Evolutionary conservation across 2,329 filamentous ascomycete genomes (phyloP), one percentile per base, ranked within the genome.

Genomic region (Cadophora malorum): DNA sequence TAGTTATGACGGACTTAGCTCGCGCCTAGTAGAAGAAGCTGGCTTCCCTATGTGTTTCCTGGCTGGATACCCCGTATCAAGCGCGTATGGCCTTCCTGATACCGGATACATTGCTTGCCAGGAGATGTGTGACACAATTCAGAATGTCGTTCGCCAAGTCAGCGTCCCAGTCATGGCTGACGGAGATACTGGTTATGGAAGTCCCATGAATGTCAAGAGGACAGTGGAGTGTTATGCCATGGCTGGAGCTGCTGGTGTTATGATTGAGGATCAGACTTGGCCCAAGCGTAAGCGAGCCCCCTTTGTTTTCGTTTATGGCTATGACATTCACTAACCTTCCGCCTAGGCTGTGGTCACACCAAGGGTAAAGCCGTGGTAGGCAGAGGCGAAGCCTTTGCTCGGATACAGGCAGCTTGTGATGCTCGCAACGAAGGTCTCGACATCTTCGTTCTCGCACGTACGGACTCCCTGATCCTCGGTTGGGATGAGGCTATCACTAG

Each of bases 91-190:
- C 0, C 74, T 84, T 0, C 82, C 82, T 0, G 82, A 84, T 69
- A 82, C 83, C 0, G 82, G 83, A 0, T 84, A 84, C 61, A 84
- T 84, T 64, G 82, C 82, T 1, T 80, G 84, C 70, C 76, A 78
- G 9, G 83, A 84, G 67, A 79, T 84, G 75, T 81, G 79, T 56
- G 76, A 78, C 16, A 82, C 82, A 71, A 80, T 84, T 56, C 80
- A 83, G 63, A 81, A 84, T 67, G 76, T 76, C 0, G 74, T 76
- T 1, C 76, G 81, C 0, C 78, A 78, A 49, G 78, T 79, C 0
- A 78, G 62, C 0, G 66, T 83, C 0, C 83, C 82, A 0, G 72
- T 84, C 25, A 76, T 84, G 70, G 82, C 78, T 0, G 82, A 84
- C 70, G 82, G 81, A 0, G 82, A 84, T 67, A 84, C 82, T 0